Evolutionary conservation across 352 stramenopile genomes (phyloP).

Genomic region (Phytophthora pseudosyringae): DNA sequence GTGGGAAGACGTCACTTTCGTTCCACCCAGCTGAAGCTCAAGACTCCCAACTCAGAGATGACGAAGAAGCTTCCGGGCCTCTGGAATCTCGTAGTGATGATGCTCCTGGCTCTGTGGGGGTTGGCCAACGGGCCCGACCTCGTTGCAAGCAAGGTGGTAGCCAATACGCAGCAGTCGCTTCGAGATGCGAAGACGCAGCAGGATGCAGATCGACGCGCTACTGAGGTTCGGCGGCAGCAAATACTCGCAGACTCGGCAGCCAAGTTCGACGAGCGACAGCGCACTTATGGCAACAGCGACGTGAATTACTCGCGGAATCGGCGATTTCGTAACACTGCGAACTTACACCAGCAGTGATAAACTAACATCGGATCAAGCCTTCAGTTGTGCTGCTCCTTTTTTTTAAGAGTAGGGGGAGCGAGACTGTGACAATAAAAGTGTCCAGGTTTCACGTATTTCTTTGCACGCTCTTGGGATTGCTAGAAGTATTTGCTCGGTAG

Average conservation of each 20-base stretch:
- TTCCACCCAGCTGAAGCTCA: no score
- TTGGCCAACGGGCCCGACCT: background rate
- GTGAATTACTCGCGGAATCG: constrained; percentile 11
- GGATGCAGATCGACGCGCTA: constrained; percentile 11
- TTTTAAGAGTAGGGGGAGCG: background rate
- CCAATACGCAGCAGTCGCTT: background rate
- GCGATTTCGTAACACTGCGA: background rate
- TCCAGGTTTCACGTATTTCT: no score
- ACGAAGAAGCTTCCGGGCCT: background rate
- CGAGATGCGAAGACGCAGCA: constrained; percentile 12
- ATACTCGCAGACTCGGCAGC: constrained; percentile 8
- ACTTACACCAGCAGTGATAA: no score
- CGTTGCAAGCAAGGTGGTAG: background rate
- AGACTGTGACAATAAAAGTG: constrained; percentile 14
- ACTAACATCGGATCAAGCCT: no score
- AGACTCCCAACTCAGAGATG: no score
- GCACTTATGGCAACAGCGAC: background rate
- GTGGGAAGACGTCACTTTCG: no score
- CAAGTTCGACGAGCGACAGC: constrained; percentile 11
- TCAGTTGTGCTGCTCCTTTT: no score
- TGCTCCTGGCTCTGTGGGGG: background rate
- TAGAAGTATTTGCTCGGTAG: background rate
- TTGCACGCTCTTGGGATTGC: no score
- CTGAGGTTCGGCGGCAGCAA: background rate
- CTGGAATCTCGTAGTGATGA: background rate